Evolutionary conservation across 1,284 basidiomycete genomes (phyloP).

Genomic region (Ceratobasidium sp.): DNA sequence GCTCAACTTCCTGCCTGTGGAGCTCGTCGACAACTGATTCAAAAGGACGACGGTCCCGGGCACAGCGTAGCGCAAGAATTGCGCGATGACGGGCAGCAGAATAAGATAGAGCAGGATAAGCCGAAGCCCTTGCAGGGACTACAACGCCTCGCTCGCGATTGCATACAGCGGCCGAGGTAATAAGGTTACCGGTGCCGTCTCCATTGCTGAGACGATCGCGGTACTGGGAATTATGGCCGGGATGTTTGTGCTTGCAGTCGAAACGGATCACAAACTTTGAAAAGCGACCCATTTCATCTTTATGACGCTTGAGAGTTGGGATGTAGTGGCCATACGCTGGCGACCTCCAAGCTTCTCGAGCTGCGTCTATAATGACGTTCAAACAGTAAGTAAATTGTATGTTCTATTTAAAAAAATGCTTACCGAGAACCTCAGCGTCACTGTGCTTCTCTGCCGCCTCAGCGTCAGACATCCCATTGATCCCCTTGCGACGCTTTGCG

Average conservation of each 20-base stretch:
- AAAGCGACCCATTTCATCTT: background rate
- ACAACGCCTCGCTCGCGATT: slow-evolving; percentile 1
- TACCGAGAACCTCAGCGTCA: slow-evolving; percentile 10
- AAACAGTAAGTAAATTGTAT: background rate
- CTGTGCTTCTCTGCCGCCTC: background rate
- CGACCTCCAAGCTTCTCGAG: slow-evolving; percentile 4
- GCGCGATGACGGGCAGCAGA: slow-evolving; percentile 10
- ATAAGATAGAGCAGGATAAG: background rate
- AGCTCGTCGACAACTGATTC: slow-evolving; percentile 33
- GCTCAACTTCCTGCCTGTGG: slow-evolving; percentile 16
- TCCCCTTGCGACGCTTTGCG: slow-evolving; percentile 3
- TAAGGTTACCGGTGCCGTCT: slow-evolving; percentile 28
- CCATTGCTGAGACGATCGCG: slow-evolving; percentile 28
- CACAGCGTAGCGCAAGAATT: slow-evolving; percentile 21
- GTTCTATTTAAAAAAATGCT: background rate
- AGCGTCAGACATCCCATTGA: slow-evolving; percentile 4
- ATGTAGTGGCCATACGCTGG: slow-evolving; percentile 11
- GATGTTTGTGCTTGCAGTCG: slow-evolving; percentile 20
- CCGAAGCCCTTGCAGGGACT: background rate
- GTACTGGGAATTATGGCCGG: background rate
- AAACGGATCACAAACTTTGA: slow-evolving; percentile 24
- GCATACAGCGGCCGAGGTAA: background rate
- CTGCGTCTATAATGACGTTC: background rate
- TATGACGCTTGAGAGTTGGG: slow-evolving; percentile 8
- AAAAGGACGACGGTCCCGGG: slow-evolving; percentile 18